These are phyloP conservation scores for Leccinellum albellum DNA, from an alignment of 768 basidiomycete genomes.

Conservation along the genomic window DNA sequence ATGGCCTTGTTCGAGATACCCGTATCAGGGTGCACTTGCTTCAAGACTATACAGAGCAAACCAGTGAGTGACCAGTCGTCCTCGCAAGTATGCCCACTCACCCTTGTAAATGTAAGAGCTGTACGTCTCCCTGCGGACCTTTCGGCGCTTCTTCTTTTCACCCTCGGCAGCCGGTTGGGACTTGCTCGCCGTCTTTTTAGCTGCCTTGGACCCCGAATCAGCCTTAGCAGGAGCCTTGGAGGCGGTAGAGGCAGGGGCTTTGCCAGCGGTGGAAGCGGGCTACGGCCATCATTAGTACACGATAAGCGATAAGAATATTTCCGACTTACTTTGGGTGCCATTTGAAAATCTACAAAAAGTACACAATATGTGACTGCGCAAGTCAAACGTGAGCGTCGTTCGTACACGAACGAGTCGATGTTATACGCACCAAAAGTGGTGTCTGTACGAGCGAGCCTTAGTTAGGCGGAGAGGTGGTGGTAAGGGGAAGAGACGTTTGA, in stretches of 20 bases:
- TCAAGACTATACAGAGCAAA: slow-evolving; percentile 52
- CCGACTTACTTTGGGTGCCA: slow-evolving; percentile 36
- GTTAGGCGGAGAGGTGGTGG: slow-evolving; percentile 26
- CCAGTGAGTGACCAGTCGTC: neutral
- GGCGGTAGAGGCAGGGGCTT: slow-evolving; percentile 48
- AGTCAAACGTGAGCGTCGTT: slow-evolving; percentile 11
- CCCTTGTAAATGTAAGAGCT: slow-evolving; percentile 85
- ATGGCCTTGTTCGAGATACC: slow-evolving; percentile 91
- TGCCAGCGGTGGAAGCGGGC: slow-evolving; percentile 41
- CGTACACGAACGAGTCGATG: neutral
- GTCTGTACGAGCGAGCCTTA: slow-evolving; percentile 16
- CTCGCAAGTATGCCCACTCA: slow-evolving; percentile 23
- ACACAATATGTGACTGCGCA: slow-evolving; percentile 29
- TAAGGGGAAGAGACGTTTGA: slow-evolving; percentile 24
- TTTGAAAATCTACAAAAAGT: slow-evolving; percentile 31
- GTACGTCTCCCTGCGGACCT: slow-evolving; percentile 79
- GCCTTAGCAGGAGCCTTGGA: slow-evolving; percentile 55
- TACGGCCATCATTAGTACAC: slow-evolving; percentile 16
- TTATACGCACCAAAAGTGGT: slow-evolving; percentile 23
- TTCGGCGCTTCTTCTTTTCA: slow-evolving; percentile 80
- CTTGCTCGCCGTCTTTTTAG: slow-evolving; percentile 62
- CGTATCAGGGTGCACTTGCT: slow-evolving; percentile 91
- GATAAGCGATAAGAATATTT: slow-evolving; percentile 5
- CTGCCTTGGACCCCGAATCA: slow-evolving; percentile 45
- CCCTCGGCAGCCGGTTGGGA: slow-evolving; percentile 46